Percentiles rank a stretch among this genome's conserved stretches.
Conservation (phyloP, 495 filamentous ascomycete genomes). For the Parathielavia appendiculata region DNA sequence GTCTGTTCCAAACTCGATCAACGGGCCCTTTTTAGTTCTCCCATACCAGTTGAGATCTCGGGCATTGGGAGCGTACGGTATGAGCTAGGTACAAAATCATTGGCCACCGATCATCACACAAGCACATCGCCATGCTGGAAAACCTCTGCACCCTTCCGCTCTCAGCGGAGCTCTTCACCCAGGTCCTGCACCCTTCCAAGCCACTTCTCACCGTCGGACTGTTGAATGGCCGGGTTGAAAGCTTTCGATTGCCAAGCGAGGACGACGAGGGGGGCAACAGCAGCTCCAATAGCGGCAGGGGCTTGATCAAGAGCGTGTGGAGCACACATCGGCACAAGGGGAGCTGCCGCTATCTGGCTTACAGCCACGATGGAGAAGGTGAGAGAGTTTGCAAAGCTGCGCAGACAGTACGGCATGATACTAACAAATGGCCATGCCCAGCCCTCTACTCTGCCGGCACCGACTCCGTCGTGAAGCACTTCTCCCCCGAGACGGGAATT, state of each 20-base stretch:
- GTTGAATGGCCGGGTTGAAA: slow-evolving; percentile 78
- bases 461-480: slow-evolving; percentile 85
- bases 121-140: slow-evolving; percentile 55
- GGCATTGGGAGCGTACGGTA: neutral
- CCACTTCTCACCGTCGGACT: slow-evolving; percentile 83
- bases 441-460: slow-evolving; percentile 83
- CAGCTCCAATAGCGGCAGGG: slow-evolving; percentile 57
- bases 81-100: slow-evolving; percentile 3
- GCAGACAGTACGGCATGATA: neutral
- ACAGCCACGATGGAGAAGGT: slow-evolving; percentile 67
- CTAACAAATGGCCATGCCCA: slow-evolving; percentile 27
- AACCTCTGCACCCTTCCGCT: slow-evolving; percentile 86
- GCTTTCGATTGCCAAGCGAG: slow-evolving; percentile 66
- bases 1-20: too few species aligned
- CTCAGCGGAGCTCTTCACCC: slow-evolving; percentile 79
- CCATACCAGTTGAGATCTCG: neutral
- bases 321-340: slow-evolving; percentile 85
- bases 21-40: neutral
- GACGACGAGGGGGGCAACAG: slow-evolving; percentile 45
- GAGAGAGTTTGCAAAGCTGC: slow-evolving; percentile 18
- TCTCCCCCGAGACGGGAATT: slow-evolving; percentile 68
- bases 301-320: slow-evolving; percentile 79
- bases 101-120: neutral
- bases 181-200: slow-evolving; percentile 76
- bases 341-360: slow-evolving; percentile 75